A percentile compares a stretch with the other conserved stretches of the same genome.
These are phyloP conservation scores for Tilletia walkeri DNA, from an alignment of 1,284 basidiomycete genomes.

Conservation along the genomic window DNA sequence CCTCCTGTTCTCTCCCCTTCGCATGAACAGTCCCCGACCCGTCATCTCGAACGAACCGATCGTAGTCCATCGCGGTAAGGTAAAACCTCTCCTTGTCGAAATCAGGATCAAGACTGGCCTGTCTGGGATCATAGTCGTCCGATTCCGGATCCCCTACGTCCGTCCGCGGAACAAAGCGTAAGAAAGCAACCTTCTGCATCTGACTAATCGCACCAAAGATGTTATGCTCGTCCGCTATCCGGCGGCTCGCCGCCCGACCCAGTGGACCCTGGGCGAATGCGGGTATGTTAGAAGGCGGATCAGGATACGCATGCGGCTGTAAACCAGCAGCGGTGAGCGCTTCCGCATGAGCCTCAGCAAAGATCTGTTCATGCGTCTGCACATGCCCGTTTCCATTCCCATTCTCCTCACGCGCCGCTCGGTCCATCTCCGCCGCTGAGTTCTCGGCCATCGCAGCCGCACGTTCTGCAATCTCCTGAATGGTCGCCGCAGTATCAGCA, in stretches of 20 bases:
- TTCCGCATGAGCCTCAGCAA: slow-evolving; percentile 10
- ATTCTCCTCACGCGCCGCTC: neutral
- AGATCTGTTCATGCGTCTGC: slow-evolving; percentile 13
- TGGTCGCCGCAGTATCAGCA: neutral
- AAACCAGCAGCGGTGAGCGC: neutral
- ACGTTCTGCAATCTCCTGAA: slow-evolving; percentile 6
- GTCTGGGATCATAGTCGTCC: neutral
- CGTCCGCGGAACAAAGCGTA: slow-evolving; percentile 62
- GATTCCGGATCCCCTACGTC: slow-evolving; percentile 24
- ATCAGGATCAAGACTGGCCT: slow-evolving; percentile 4
- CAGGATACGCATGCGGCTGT: neutral
- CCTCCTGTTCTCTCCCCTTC: slow-evolving; percentile 19
- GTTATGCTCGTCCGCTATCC: slow-evolving; percentile 34
- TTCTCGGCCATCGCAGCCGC: slow-evolving; percentile 10
- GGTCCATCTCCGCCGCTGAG: slow-evolving; percentile 10
- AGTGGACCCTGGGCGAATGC: neutral
- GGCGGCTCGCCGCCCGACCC: neutral
- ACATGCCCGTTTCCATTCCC: neutral
- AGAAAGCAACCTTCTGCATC: slow-evolving; percentile 90
- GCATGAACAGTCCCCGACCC: slow-evolving; percentile 12
- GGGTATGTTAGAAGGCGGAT: neutral
- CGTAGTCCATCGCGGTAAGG: slow-evolving; percentile 17
- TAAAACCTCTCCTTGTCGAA: slow-evolving; percentile 9
- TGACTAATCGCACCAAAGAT: slow-evolving; percentile 83
- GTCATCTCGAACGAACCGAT: neutral